Evolutionary conservation across 1,284 basidiomycete genomes (phyloP).

Genomic region (Austroboletus novae-zelandiae): DNA sequence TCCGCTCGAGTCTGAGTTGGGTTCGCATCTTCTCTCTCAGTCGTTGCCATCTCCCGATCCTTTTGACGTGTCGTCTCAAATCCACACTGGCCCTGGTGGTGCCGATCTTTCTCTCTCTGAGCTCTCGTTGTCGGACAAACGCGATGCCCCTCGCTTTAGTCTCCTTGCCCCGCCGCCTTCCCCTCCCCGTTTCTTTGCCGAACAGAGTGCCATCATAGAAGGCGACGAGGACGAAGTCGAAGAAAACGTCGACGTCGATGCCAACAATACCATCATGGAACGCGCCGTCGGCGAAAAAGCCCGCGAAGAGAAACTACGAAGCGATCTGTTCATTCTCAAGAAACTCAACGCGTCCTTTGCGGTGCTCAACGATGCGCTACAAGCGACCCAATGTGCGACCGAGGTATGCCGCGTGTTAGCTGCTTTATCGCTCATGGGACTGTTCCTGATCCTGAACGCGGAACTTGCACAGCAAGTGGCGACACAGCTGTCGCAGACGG

Average conservation of each 20-base stretch:
- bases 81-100: slow-evolving; percentile 44
- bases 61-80: slow-evolving; percentile 37
- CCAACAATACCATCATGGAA: slow-evolving; percentile 20
- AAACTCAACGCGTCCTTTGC: slow-evolving; percentile 70
- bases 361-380: slow-evolving; percentile 61
- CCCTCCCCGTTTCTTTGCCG: slow-evolving; percentile 22
- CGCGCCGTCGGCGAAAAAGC: slow-evolving; percentile 37
- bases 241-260: slow-evolving; percentile 23
- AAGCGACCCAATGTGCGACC: slow-evolving; percentile 59
- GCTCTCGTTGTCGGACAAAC: slow-evolving; percentile 48
- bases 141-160: slow-evolving; percentile 38
- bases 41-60: slow-evolving; percentile 39
- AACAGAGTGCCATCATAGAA: slow-evolving; percentile 29
- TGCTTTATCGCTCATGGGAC: neutral
- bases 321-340: slow-evolving; percentile 65
- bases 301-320: slow-evolving; percentile 69
- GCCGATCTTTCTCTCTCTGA: slow-evolving; percentile 65
- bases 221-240: slow-evolving; percentile 33
- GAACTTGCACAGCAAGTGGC: slow-evolving; percentile 59
- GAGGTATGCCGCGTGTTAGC: slow-evolving; percentile 45
- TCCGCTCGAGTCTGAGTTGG: slow-evolving; percentile 20
- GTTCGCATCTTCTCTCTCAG: slow-evolving; percentile 53
- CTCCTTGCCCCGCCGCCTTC: slow-evolving; percentile 39
- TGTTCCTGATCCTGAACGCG: neutral
- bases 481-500: slow-evolving; percentile 62